Conservation (phyloP, 306 rosid species). For the Prunus mume region DNA sequence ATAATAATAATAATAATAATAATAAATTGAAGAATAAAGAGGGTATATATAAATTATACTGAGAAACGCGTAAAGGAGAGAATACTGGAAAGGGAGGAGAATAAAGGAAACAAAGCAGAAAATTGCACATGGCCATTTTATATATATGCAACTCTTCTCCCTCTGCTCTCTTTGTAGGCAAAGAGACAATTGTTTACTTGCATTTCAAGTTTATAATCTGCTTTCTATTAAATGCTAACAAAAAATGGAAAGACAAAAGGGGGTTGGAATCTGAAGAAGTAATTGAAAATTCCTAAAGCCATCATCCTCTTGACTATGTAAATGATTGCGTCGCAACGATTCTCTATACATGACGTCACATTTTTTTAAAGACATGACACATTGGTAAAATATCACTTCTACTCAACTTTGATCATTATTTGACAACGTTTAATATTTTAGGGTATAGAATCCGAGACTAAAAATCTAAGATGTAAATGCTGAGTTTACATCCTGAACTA, state of each 20-base stretch:
- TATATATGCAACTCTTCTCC: not conserved
- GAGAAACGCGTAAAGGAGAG: constrained; percentile 23
- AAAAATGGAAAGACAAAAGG: not conserved
- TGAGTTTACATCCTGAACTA: no score
- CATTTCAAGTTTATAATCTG: constrained; percentile 51
- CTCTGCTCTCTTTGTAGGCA: constrained; percentile 9
- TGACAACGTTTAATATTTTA: no score
- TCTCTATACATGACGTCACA: no score
- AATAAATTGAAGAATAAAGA: not conserved
- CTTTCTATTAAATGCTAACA: constrained; percentile 18
- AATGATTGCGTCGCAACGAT: not conserved
- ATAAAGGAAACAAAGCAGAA: constrained; percentile 25
- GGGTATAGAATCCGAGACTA: no score
- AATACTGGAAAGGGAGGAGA: constrained; percentile 16
- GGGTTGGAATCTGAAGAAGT: not conserved
- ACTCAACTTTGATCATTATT: no score
- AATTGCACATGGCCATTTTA: constrained; percentile 15
- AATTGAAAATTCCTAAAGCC: not conserved
- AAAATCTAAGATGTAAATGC: no score
- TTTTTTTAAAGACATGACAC: no score
- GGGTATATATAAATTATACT: not conserved
- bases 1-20: constrained; percentile 3
- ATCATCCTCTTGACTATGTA: not conserved
- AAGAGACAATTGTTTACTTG: constrained; percentile 48
- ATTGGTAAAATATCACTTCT: no score